These are phyloP conservation scores for Dryadomyces quercivorus DNA, from an alignment of 2,329 filamentous ascomycete genomes.

Conservation along the genomic window DNA sequence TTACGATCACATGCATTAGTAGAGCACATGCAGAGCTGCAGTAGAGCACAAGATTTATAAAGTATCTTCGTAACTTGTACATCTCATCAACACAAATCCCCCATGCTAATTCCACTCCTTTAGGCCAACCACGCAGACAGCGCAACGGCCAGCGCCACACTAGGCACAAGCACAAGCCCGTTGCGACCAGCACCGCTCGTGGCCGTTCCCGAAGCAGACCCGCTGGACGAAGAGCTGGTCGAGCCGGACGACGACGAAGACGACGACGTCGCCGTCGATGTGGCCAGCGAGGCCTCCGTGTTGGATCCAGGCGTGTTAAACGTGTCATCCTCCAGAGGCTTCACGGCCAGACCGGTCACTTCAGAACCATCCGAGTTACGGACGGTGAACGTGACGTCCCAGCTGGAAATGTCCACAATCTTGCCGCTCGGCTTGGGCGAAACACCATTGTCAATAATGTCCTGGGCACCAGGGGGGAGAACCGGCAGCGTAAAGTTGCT, in stretches of 20 bases:
- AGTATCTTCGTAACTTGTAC: too few species aligned
- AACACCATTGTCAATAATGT: constrained; percentile 68
- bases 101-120: neutral
- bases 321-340: constrained; percentile 29
- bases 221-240: neutral
- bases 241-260: constrained; percentile 1
- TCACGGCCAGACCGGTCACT: constrained; percentile 34
- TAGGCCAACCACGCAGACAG: constrained; percentile 8
- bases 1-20: too few species aligned
- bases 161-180: constrained; percentile 5
- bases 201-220: neutral
- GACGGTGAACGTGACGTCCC: constrained; percentile 44
- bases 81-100: neutral
- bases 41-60: too few species aligned
- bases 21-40: too few species aligned
- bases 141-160: constrained; percentile 1
- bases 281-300: constrained; percentile 8
- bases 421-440: constrained; percentile 49
- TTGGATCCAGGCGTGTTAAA: constrained; percentile 35
- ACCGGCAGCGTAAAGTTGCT: constrained; percentile 67
- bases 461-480: constrained; percentile 53
- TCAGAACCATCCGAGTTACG: constrained; percentile 53
- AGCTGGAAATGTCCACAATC: constrained; percentile 47
- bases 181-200: constrained; percentile 13
- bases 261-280: constrained; percentile 8